Evolutionary conservation across 176 grass and related monocot genomes (phyloP).

Genomic region (Phoenix dactylifera): DNA sequence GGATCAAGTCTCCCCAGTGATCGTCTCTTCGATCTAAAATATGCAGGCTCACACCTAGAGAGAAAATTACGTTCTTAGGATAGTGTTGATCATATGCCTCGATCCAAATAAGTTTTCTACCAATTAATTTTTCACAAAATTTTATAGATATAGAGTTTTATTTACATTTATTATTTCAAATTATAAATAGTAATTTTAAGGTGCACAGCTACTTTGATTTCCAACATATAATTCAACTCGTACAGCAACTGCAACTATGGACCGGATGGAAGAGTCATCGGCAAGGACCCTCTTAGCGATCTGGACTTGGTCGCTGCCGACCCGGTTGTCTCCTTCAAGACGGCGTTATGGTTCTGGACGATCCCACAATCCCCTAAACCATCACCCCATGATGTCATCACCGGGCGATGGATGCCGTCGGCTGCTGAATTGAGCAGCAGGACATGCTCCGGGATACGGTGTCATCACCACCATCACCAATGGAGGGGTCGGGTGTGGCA

Average conservation of each 20-base stretch:
- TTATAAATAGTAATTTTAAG: too few relatives aligned
- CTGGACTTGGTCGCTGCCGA: not conserved
- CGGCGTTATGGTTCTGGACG: not conserved
- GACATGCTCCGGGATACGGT: not conserved
- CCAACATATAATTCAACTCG: too few relatives aligned
- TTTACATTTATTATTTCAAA: too few relatives aligned
- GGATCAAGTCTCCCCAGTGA: too few relatives aligned
- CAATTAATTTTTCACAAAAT: too few relatives aligned
- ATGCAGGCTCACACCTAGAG: too few relatives aligned
- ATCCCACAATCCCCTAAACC: not conserved
- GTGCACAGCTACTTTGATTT: not conserved
- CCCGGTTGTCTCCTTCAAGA: not conserved
- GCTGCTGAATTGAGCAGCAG: not conserved
- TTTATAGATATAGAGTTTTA: too few relatives aligned
- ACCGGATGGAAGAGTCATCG: too few relatives aligned
- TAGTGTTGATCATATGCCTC: too few relatives aligned
- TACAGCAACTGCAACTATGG: not conserved
- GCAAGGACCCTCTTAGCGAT: not conserved
- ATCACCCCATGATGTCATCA: not conserved
- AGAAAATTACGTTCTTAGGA: too few relatives aligned
- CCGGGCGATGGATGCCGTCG: not conserved
- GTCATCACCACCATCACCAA: not conserved
- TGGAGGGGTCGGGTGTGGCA: constrained; percentile 2
- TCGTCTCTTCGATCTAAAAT: too few relatives aligned
- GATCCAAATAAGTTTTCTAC: too few relatives aligned